Percentiles rank a stretch among this genome's conserved stretches.
These are phyloP conservation scores for Ustilago tritici DNA, from an alignment of 1,284 basidiomycete species.

Conservation along the genomic window DNA sequence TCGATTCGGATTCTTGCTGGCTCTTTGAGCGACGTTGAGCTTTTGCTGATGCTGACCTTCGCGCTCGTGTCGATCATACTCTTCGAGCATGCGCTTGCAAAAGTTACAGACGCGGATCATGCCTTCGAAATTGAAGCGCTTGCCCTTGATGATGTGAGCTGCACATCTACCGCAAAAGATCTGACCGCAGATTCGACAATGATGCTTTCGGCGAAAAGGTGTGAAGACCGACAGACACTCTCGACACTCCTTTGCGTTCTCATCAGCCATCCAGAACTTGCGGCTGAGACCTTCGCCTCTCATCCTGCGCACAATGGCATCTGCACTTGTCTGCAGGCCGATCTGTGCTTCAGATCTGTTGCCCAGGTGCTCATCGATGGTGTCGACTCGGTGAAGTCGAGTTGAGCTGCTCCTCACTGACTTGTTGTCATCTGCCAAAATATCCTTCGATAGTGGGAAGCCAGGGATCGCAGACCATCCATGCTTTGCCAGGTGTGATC, in stretches of 20 bases:
- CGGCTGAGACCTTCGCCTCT: conserved; percentile 63
- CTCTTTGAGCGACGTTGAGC: conserved; percentile 34
- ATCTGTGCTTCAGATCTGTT: conserved; percentile 36
- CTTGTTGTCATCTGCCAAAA: conserved; percentile 62
- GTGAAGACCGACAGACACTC: conserved; percentile 66
- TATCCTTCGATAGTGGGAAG: conserved; percentile 62
- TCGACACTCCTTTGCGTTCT: conserved; percentile 83
- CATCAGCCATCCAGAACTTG: conserved; percentile 75
- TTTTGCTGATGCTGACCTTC: conserved; percentile 31
- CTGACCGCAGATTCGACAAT: conserved; percentile 69
- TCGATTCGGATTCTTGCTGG: conserved; percentile 44
- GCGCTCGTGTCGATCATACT: conserved; percentile 71
- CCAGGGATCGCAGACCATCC: conserved; percentile 62
- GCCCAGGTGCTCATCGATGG: conserved; percentile 43
- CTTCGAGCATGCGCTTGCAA: conserved; percentile 89
- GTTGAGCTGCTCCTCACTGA: conserved; percentile 59
- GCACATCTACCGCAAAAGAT: conserved; percentile 76
- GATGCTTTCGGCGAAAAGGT: conserved; percentile 65
- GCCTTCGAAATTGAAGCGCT: conserved; percentile 91
- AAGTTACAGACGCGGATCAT: conserved; percentile 94
- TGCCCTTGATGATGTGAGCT: conserved; percentile 94
- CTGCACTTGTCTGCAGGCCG: conserved; percentile 60
- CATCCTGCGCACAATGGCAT: conserved; percentile 60
- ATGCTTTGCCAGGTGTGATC: conserved; percentile 48
- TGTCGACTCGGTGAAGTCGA: conserved; percentile 49